These are phyloP conservation scores for Pugionium dolabratum DNA, from an alignment of 345 rosid genomes.

Conservation along the genomic window DNA sequence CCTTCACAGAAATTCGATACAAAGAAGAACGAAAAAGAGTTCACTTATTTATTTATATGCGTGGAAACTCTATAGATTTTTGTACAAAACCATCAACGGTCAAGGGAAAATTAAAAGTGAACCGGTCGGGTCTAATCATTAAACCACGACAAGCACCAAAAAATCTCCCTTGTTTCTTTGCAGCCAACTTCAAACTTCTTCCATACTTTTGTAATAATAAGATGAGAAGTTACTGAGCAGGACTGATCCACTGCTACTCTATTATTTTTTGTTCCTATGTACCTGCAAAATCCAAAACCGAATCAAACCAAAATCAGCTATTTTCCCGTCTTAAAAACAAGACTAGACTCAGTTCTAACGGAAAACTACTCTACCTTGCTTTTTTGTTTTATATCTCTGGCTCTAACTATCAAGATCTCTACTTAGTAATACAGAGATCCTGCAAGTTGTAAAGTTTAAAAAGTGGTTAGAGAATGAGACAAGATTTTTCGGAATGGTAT, in stretches of 20 bases:
- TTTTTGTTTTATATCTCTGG: conserved; percentile 17
- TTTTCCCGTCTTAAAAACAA: not conserved
- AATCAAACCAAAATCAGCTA: conserved; percentile 5
- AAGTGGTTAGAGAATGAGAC: conserved; percentile 23
- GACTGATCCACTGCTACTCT: conserved; percentile 24
- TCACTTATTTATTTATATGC: conserved; percentile 29
- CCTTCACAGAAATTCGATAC: not conserved
- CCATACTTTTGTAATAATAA: conserved; percentile 39
- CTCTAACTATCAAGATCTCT: conserved; percentile 19
- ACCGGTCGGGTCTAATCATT: conserved; percentile 28
- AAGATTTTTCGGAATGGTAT: not conserved
- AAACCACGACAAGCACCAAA: conserved; percentile 39
- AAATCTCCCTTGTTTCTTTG: conserved; percentile 24
- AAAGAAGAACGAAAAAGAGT: not conserved
- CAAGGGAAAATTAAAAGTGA: conserved; percentile 8
- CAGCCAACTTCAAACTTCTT: conserved; percentile 37
- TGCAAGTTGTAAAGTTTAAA: conserved; percentile 2
- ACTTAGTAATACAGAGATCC: conserved; percentile 42
- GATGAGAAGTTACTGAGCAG: conserved; percentile 36
- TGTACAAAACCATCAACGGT: conserved; percentile 26
- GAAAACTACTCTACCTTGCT: conserved; percentile 20
- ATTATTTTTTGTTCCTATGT: conserved; percentile 14
- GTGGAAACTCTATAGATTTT: conserved; percentile 30
- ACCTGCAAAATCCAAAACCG: conserved; percentile 13
- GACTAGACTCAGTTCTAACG: too few species aligned